Conservation (phyloP, 805 yeast species). For the Lachancea fermentati region DNA sequence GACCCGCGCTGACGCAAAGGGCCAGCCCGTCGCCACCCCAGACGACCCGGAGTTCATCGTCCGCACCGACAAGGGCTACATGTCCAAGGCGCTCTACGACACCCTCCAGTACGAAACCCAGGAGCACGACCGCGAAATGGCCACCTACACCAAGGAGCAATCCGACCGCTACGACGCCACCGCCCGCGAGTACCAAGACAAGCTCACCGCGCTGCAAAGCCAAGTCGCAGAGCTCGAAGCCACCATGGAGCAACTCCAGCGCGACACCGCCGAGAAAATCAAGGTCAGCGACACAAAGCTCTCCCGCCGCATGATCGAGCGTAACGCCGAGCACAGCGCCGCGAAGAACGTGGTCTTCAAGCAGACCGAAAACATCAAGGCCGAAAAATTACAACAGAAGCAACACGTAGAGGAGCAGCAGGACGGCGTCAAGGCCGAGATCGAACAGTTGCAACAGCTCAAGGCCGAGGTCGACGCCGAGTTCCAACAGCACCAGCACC, state of each 20-base stretch:
- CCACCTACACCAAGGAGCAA: constrained; percentile 12
- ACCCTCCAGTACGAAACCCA: constrained; percentile 20
- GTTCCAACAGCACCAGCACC: constrained; percentile 16
- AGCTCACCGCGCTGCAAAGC: constrained; percentile 16
- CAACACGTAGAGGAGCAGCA: constrained; percentile 19
- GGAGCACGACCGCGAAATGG: constrained; percentile 18
- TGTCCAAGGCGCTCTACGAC: constrained; percentile 29
- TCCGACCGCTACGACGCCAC: constrained; percentile 18
- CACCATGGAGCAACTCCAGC: constrained; percentile 19
- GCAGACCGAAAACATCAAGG: constrained; percentile 24
- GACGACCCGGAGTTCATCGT: constrained; percentile 28
- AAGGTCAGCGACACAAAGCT: constrained; percentile 22
- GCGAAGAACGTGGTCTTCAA: constrained; percentile 23
- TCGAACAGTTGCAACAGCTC: constrained; percentile 20
- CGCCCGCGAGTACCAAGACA: constrained; percentile 18
- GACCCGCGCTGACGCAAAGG: constrained; percentile 10
- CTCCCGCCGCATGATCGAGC: constrained; percentile 19
- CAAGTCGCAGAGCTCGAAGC: constrained; percentile 19
- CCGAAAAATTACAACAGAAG: constrained; percentile 23
- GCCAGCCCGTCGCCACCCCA: constrained; percentile 26
- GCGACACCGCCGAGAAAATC: constrained; percentile 21
- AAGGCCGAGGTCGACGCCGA: constrained; percentile 19
- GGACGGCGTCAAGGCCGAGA: constrained; percentile 22
- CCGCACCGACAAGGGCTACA: constrained; percentile 21
- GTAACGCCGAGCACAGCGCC: constrained; percentile 17